Conservation (phyloP, 2,329 filamentous ascomycete genomes). For the Basipetospora sp. region DNA sequence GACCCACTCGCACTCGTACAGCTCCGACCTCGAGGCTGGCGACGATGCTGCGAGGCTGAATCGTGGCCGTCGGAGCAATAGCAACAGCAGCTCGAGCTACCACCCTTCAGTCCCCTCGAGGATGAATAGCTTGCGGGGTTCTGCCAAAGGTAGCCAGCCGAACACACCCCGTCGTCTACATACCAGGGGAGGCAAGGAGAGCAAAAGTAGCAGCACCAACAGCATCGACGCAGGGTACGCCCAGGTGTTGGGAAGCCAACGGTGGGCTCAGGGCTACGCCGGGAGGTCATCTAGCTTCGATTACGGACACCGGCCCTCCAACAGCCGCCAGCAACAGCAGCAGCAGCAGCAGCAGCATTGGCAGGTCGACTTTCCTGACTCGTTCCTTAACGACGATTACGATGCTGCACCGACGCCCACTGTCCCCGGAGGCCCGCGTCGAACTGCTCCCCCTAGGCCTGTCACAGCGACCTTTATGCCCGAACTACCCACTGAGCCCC, state of each 20-base stretch:
- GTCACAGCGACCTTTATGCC: conserved; percentile 15
- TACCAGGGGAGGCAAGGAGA: conserved; percentile 43
- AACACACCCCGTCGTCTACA: conserved; percentile 32
- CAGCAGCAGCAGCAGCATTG: conserved; percentile 19
- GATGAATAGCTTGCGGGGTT: conserved; percentile 48
- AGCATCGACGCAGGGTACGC: conserved; percentile 52
- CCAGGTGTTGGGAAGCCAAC: conserved; percentile 42
- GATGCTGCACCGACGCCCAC: conserved; percentile 76
- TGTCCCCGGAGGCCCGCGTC: conserved; percentile 63
- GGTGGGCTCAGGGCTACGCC: conserved; percentile 35
- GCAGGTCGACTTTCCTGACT: conserved; percentile 34
- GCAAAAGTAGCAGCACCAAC: conserved; percentile 58
- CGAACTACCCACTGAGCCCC: conserved; percentile 4
- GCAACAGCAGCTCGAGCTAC: conserved; percentile 68
- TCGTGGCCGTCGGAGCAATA: conserved; percentile 51
- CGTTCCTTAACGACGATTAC: conserved; percentile 37
- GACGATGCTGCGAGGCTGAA: conserved; percentile 36
- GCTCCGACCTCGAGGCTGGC: conserved; percentile 43
- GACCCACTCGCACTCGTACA: conserved; percentile 14
- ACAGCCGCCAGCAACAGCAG: conserved; percentile 14
- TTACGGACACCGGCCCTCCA: conserved; percentile 30
- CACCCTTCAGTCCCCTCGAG: conserved; percentile 38
- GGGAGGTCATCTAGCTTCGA: conserved; percentile 63
- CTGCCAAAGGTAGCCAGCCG: conserved; percentile 18
- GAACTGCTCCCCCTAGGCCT: conserved; percentile 23